Conservation (phyloP, 495 filamentous ascomycete species). For the Aspergillus nanangensis region DNA sequence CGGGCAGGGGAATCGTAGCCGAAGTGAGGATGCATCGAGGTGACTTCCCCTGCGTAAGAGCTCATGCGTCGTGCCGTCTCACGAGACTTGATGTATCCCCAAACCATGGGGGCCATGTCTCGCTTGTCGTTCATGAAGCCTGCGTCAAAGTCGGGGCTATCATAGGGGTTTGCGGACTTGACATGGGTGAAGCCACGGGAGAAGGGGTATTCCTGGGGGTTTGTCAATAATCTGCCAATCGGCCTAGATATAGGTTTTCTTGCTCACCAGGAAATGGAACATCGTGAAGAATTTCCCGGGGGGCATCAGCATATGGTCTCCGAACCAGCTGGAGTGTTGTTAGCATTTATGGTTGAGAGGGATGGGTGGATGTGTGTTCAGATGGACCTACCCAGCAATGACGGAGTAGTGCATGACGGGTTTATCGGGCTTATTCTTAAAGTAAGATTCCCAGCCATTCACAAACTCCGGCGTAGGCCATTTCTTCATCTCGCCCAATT, state of each 20-base stretch:
- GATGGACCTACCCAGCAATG: slow-evolving; percentile 50
- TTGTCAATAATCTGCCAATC: no score
- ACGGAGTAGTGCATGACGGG: slow-evolving; percentile 80
- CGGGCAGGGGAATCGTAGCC: slow-evolving; percentile 62
- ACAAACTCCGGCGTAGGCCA: slow-evolving; percentile 66
- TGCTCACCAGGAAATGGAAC: slow-evolving; percentile 70
- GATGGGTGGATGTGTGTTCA: background rate
- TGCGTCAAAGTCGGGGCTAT: slow-evolving; percentile 72
- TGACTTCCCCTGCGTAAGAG: slow-evolving; percentile 73
- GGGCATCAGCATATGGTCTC: slow-evolving; percentile 70
- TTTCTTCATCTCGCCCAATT: slow-evolving; percentile 61
- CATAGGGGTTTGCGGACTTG: slow-evolving; percentile 66
- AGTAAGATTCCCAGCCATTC: slow-evolving; percentile 72
- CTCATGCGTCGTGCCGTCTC: slow-evolving; percentile 77
- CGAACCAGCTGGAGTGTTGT: slow-evolving; percentile 29
- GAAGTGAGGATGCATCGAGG: slow-evolving; percentile 58
- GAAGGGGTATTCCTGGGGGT: slow-evolving; percentile 71
- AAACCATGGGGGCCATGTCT: slow-evolving; percentile 81
- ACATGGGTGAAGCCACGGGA: slow-evolving; percentile 72
- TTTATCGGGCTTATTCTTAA: slow-evolving; percentile 82
- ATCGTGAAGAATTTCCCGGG: slow-evolving; percentile 82
- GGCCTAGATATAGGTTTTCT: background rate
- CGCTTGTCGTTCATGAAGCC: slow-evolving; percentile 84
- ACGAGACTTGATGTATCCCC: slow-evolving; percentile 82
- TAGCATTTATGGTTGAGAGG: background rate